Evolutionary conservation across 2,329 filamentous ascomycete species (phyloP), one percentile per base, ranked within the genome.

Genomic region (Pseudophaeomoniella oleicola): DNA sequence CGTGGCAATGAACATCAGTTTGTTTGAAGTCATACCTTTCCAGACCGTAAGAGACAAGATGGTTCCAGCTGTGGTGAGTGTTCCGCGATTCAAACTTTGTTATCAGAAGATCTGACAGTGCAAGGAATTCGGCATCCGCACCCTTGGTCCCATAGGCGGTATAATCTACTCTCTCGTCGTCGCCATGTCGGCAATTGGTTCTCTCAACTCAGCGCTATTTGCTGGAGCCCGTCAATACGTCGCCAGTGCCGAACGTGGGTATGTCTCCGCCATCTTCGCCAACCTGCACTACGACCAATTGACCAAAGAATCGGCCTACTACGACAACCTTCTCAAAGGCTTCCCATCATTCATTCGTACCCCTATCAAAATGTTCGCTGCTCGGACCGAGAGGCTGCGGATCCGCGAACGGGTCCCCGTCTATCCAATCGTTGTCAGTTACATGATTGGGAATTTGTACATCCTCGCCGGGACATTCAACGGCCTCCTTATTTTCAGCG

Each of bases 391-490:
- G 5, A 12, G 10, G 12, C 12, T 13, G 30, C 9, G n/a, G 16
- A 13, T 32, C 16, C 9, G 10, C 6, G 16, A 32, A 10, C 12
- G 30, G 12, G 16, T 13, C 14, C 18, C 29, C 12, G 13, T 16
- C n/a, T 16, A 32, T 16, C 22, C 35, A 4, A 32, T 37, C n/a
- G 13, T 19, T n/a, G 10, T 37, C 16, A 32, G 13, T 16, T 5
- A 17, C 5, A 4, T 15, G 4, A 4, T 37, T 4, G 15, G 16
- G 11, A 34, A 12, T 12, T 12, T 37, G 11, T 37, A 37, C 15
- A 33, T 37, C 11, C 19, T 37, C 5, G 5, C 16, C 4, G 35
- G 35, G 10, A 37, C 22, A 4, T 37, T 37, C 29, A 12, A 22
- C 22, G 5, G 5, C 16, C 27, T 37, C 18, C 4, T 37, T 12